phyloP scores from a whole-genome alignment of 2,329 filamentous ascomycete species.

The Pseudocercospora vitis region DNA sequence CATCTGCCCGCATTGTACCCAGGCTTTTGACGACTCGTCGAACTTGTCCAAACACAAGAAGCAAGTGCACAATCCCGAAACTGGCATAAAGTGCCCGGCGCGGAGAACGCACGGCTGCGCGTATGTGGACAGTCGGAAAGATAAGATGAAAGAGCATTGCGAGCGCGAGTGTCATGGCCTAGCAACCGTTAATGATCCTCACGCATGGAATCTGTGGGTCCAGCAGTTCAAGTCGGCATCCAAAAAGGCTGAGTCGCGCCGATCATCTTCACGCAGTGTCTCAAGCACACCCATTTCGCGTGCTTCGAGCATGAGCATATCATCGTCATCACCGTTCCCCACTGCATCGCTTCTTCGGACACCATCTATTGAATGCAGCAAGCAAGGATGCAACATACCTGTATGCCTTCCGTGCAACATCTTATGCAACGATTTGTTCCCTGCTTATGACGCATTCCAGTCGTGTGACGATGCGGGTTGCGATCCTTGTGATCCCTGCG shows the following conservation, averaged over 20 bases:
- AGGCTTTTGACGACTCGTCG: slow-evolving; percentile 40
- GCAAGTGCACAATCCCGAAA: slow-evolving; percentile 30
- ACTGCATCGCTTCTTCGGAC: slow-evolving; percentile 14
- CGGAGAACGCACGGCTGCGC: slow-evolving; percentile 26
- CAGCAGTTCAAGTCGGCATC: slow-evolving; percentile 28
- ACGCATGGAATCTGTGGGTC: slow-evolving; percentile 29
- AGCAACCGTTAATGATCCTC: slow-evolving; percentile 26
- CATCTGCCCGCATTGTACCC: slow-evolving; percentile 36
- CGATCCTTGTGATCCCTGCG: slow-evolving; percentile 27
- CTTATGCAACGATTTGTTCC: slow-evolving; percentile 27
- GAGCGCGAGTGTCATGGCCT: slow-evolving; percentile 29
- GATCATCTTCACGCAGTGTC: slow-evolving; percentile 14
- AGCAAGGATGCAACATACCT: slow-evolving; percentile 28
- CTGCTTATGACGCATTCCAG: slow-evolving; percentile 18
- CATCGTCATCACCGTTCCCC: slow-evolving; percentile 16
- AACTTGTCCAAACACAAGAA: slow-evolving; percentile 39
- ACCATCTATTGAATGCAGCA: slow-evolving; percentile 27
- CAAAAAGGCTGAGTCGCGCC: slow-evolving; percentile 24
- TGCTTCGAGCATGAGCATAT: slow-evolving; percentile 18
- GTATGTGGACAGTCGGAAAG: slow-evolving; percentile 30
- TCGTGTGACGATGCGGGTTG: slow-evolving; percentile 24
- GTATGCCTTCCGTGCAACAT: slow-evolving; percentile 30
- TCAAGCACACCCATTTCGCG: slow-evolving; percentile 18
- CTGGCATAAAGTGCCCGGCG: slow-evolving; percentile 28
- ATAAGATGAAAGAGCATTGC: slow-evolving; percentile 31